Evolutionary conservation across 768 basidiomycete genomes (phyloP).

Genomic region (Myochromella boudieri): DNA sequence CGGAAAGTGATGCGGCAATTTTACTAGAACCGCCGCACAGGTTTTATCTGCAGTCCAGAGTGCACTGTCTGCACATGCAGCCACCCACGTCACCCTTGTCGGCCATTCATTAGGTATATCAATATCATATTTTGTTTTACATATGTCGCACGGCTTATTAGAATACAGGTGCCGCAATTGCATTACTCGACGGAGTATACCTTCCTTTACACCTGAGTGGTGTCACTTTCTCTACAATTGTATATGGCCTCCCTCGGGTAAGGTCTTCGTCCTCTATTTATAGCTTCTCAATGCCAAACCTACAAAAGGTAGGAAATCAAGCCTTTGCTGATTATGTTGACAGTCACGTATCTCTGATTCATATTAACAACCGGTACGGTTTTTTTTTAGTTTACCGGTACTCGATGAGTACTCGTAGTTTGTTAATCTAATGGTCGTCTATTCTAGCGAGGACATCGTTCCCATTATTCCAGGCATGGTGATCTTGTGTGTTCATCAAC

Average conservation of each 20-base stretch:
- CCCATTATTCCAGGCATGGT: slow-evolving; percentile 39
- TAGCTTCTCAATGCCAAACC: slow-evolving; percentile 9
- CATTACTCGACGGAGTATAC: slow-evolving; percentile 56
- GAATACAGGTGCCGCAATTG: slow-evolving; percentile 45
- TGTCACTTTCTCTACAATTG: slow-evolving; percentile 32
- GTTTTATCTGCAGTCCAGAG: slow-evolving; percentile 41
- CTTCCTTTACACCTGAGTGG: slow-evolving; percentile 49
- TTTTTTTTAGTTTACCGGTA: not conserved
- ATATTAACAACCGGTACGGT: slow-evolving; percentile 57
- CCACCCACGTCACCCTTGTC: slow-evolving; percentile 40
- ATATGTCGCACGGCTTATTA: not conserved
- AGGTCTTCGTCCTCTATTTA: slow-evolving; percentile 24
- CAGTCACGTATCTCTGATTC: slow-evolving; percentile 44
- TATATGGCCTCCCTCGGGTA: slow-evolving; percentile 46
- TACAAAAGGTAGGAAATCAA: slow-evolving; percentile 50
- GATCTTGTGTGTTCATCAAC: not conserved
- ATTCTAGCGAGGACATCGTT: slow-evolving; percentile 35
- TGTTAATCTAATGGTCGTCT: not conserved
- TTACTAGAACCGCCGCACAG: slow-evolving; percentile 36
- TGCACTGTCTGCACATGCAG: slow-evolving; percentile 32
- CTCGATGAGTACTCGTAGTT: not conserved
- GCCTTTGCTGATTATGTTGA: slow-evolving; percentile 65
- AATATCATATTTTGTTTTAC: not conserved
- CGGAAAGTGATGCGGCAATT: not conserved
- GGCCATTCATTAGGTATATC: slow-evolving; percentile 44